Base-by-base conservation (phyloP, 202 grass and related monocot species). In the Digitaria exilis region DNA sequence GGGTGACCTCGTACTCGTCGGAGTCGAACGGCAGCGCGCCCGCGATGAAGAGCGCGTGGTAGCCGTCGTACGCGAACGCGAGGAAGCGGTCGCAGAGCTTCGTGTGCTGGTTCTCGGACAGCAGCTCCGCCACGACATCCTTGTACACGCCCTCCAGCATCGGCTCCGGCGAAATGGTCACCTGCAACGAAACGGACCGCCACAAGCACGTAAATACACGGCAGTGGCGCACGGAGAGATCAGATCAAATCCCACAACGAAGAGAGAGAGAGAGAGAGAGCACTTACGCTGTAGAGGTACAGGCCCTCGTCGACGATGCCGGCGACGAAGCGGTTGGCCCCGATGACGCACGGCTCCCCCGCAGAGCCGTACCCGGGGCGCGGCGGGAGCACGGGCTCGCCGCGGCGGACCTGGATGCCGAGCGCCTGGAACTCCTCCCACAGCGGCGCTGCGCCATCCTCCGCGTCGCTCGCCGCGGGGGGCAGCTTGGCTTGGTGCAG, bases 31-130 rank as follows among this genome's bases (percentile, higher is more conserved):
- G 86, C 12, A 93, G 74, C 66, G 79, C 30, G 22, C 90, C 88
- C 4, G 86, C 88, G 1, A 90, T 93, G 72, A 89, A 96, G 18
- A 96, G 88, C 34, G 4, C 80, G 54, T 66, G 85, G 22, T 65
- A 24, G 63, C 86, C 94, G 80, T 92, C 93, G 56, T 95, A 95
- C 30, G 85, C 88, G 4, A 85, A 95, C 30, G 85, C 88, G 4
- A 85, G 88, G 19, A 90, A 66, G 52, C 79, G 69, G 69, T 16
- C 28, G 25, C 70, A 75, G 5, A 92, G 50, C 30, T 79, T 49
- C 10, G 84, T 83, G 15, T 81, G 42, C 70, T 50, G 76, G 69
- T 85, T 75, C 43, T 61, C 51, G 19, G 49, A 71, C 81, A 91
- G 80, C 30, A 94, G 51, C 64, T 49, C 60, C 4, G 54, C 43